Evolutionary conservation across 257 asterid genomes (phyloP).

Genomic region (Scutellaria galericulata): DNA sequence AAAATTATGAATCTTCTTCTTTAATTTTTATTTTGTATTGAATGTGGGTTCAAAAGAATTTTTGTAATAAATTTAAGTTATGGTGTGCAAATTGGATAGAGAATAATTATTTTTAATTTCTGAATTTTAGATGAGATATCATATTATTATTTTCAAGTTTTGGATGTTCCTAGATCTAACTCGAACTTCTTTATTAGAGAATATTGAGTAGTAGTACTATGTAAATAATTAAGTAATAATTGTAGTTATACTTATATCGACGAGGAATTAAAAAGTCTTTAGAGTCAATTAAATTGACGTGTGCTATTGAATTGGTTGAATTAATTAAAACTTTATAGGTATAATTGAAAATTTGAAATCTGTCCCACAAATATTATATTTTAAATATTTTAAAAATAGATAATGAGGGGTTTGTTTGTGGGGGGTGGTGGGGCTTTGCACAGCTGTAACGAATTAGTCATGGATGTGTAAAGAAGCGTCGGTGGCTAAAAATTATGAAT

Average conservation of each 20-base stretch:
- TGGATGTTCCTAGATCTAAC: background rate
- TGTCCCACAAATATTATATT: too few relatives aligned
- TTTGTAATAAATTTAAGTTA: constrained; percentile 34
- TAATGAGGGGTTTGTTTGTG: too few relatives aligned
- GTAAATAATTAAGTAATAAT: background rate
- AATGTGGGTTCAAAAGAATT: background rate
- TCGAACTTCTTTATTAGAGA: too few relatives aligned
- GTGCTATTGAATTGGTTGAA: background rate
- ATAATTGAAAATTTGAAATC: too few relatives aligned
- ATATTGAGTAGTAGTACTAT: too few relatives aligned
- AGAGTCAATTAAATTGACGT: background rate
- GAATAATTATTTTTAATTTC: background rate
- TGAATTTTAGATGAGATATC: background rate
- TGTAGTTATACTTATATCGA: background rate
- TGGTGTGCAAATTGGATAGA: constrained; percentile 31
- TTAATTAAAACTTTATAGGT: background rate
- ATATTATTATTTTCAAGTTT: background rate
- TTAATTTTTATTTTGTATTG: background rate
- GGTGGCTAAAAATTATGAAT: constrained; percentile 32
- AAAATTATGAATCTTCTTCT: background rate
- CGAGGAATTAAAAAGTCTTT: background rate
- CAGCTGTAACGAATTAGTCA: constrained; percentile 28
- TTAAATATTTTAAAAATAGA: too few relatives aligned
- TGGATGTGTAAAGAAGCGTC: constrained; percentile 31
- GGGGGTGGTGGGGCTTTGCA: background rate